Conservation (phyloP, 108 stramenopile species). For the Cyclotella atomus region DNA sequence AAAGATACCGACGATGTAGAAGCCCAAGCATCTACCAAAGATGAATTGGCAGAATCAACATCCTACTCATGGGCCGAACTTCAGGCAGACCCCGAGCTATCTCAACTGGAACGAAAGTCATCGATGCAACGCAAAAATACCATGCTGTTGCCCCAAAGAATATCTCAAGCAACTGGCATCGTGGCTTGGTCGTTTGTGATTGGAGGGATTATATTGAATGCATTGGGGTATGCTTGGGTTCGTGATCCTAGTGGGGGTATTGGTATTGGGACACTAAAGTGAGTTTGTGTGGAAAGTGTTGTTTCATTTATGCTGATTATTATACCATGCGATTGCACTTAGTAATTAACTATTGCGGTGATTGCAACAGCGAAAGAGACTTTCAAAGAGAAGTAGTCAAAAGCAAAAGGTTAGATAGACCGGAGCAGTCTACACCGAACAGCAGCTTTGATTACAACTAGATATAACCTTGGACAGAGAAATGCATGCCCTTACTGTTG, state of each 20-base stretch:
- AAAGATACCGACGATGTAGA: not conserved
- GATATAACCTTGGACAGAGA: not conserved
- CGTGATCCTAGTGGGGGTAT: constrained; percentile 38
- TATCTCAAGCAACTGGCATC: constrained; percentile 25
- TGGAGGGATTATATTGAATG: constrained; percentile 37
- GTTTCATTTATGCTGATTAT: not conserved
- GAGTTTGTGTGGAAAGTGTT: not conserved
- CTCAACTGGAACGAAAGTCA: constrained; percentile 25
- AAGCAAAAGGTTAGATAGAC: constrained; percentile 4
- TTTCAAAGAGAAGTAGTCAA: constrained; percentile 10
- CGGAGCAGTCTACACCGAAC: not conserved
- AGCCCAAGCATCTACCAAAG: not conserved
- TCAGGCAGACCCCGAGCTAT: constrained; percentile 35
- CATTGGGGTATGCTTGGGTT: constrained; percentile 39
- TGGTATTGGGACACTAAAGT: constrained; percentile 43
- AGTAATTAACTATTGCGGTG: not conserved
- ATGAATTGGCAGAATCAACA: not conserved
- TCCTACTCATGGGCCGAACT: constrained; percentile 45
- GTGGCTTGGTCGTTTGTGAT: constrained; percentile 42
- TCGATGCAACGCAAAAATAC: constrained; percentile 31
- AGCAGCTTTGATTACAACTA: not conserved
- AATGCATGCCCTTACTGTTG: not conserved
- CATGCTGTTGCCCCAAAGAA: constrained; percentile 39
- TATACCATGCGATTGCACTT: not conserved
- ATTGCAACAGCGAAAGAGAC: constrained; percentile 11